Percentiles rank a stretch among this genome's conserved stretches.
Evolutionary conservation across 2,329 filamentous ascomycete species (phyloP).

Genomic region (Penicillium sp.): DNA sequence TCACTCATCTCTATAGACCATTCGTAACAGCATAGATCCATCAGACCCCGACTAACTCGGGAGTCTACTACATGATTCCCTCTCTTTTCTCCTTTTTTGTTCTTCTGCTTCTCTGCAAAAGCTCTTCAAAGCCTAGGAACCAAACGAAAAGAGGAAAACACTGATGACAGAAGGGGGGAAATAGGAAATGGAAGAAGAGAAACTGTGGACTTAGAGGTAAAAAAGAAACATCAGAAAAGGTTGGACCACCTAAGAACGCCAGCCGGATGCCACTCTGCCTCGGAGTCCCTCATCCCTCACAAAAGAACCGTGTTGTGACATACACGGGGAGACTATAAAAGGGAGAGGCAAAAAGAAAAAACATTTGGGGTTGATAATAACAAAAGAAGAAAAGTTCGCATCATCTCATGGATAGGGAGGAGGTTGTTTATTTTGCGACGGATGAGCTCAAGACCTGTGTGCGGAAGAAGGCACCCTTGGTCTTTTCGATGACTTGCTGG

Average conservation of each 20-base stretch:
- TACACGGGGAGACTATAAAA: constrained; percentile 32
- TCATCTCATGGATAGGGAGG: constrained; percentile 23
- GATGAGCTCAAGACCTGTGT: constrained; percentile 81
- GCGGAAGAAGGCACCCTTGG: constrained; percentile 97
- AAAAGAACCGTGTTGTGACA: constrained; percentile 30
- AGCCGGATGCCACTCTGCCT: constrained; percentile 44
- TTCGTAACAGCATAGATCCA: constrained; percentile 43
- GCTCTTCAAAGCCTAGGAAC: constrained; percentile 15
- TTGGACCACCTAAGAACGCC: constrained; percentile 43
- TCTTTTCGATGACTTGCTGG: constrained; percentile 98
- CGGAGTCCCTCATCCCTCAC: constrained; percentile 35
- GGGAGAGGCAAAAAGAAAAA: constrained; percentile 32
- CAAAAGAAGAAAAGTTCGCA: constrained; percentile 32
- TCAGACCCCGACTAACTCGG: constrained; percentile 22
- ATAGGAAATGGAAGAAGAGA: constrained; percentile 22
- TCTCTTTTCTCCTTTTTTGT: constrained; percentile 10
- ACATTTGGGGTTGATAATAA: constrained; percentile 31
- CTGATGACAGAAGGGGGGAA: constrained; percentile 22
- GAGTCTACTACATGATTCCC: constrained; percentile 23
- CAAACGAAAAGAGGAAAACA: constrained; percentile 11
- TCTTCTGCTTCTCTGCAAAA: constrained; percentile 9
- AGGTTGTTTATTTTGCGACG: constrained; percentile 48
- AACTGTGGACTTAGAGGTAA: constrained; percentile 27
- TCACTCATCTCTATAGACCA: constrained; percentile 42
- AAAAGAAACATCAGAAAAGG: constrained; percentile 28